Evolutionary conservation across 345 rosid genomes (phyloP), one percentile per base, ranked within the genome.

Genomic region (Rhodamnia argentea): DNA sequence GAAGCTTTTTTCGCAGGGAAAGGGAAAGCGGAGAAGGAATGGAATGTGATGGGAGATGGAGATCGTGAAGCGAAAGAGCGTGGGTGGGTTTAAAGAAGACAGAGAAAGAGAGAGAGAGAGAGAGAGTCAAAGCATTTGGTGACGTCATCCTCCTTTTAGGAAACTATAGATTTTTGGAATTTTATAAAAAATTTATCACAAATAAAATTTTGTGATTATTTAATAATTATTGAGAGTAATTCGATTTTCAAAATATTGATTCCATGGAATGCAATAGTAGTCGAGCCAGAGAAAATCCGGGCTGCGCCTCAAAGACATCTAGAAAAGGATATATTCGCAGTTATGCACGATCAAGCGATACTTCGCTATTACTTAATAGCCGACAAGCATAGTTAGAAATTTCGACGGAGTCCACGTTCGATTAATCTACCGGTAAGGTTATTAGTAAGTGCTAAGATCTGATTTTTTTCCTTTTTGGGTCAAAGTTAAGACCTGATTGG

Each of bases 121-220:
- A 32, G 78, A 18, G 90, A 82, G 92, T 90, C 94, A 93, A 94
- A 93, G 91, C 90, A 52, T n/a, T 29, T 16, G 87, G 84, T 91
- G 95, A 92, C 92, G 92, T 93, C 92, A 92, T 81, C 42, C 37
- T 5, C 10, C 4, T 26, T 29, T 70, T 70, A 18, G 78, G 47
- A 70, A 20, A 70, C 24, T 18, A 70, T 37, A 37, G 47, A 70
- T 70, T 70, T 70, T 27, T 26, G 64, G 75, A 4, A 29, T 29
- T 59, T 59, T 15, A 53, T 16, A n/a, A n/a, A 6, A 8, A 55
- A 20, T 56, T 8, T 9, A 23, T 37, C 24, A 7, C 44, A 16
- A 16, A 64, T 64, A 8, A 32, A 62, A 62, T 29, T 37, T 52
- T 18, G 13, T 70, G 78, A 37, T 5, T 37, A 20, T 70, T 70